These are phyloP conservation scores for Melocanna baccifera DNA, from an alignment of 176 grass and related monocot species.

Conservation along the genomic window DNA sequence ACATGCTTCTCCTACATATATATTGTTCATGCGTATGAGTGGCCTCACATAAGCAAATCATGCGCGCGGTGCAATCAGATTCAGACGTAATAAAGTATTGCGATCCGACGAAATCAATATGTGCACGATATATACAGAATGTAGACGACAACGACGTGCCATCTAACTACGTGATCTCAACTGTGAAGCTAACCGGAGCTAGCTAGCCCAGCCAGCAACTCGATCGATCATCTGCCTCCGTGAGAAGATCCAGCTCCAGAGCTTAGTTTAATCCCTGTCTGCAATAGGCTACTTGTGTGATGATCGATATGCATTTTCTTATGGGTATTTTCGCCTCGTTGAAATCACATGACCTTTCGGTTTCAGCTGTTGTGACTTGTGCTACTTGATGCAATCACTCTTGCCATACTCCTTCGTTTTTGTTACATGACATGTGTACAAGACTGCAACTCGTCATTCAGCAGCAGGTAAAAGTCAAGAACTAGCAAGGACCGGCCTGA, in stretches of 20 bases:
- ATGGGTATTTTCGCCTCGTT: no score
- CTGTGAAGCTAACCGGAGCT: background rate
- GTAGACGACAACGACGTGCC: background rate
- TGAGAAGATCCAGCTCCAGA: background rate
- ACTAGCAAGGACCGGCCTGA: background rate
- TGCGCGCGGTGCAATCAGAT: background rate
- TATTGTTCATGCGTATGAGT: background rate
- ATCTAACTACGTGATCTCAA: constrained; percentile 15
- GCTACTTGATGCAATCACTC: background rate
- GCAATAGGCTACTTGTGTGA: no score
- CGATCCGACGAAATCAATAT: background rate
- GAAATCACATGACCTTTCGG: background rate
- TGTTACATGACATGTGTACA: background rate
- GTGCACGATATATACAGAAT: background rate
- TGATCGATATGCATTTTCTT: no score
- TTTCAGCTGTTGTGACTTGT: background rate
- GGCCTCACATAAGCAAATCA: background rate
- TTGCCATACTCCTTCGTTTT: background rate
- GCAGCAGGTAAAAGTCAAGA: background rate
- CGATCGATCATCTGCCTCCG: background rate
- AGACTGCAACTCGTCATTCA: background rate
- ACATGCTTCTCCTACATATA: background rate
- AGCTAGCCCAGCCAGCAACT: background rate
- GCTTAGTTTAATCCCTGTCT: background rate
- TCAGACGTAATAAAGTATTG: background rate